Conservation (phyloP, 805 yeast genomes). For the Sungouiozyma ichnusensis region DNA sequence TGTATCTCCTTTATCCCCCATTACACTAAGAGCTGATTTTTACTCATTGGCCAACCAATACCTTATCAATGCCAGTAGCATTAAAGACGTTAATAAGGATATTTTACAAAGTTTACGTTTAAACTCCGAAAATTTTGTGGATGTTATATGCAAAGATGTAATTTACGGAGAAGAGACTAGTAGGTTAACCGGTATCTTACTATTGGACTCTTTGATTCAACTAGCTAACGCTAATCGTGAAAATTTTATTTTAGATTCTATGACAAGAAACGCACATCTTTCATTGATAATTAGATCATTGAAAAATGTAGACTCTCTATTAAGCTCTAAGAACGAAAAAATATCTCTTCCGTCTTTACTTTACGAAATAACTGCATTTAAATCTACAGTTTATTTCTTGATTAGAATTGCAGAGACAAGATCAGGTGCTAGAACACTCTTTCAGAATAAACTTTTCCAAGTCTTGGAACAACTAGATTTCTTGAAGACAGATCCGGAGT, state of each 20-base stretch:
- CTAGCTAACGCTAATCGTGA: slow-evolving; percentile 41
- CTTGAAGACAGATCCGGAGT: slow-evolving; percentile 63
- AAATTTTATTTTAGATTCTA: slow-evolving; percentile 46
- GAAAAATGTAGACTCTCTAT: slow-evolving; percentile 56
- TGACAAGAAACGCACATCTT: slow-evolving; percentile 58
- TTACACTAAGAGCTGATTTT: slow-evolving; percentile 63
- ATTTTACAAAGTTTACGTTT: slow-evolving; percentile 43
- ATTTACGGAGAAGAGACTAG: slow-evolving; percentile 68
- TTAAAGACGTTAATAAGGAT: slow-evolving; percentile 35
- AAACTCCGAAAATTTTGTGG: slow-evolving; percentile 54
- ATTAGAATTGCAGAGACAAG: slow-evolving; percentile 68
- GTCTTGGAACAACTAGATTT: slow-evolving; percentile 47
- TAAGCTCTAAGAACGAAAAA: slow-evolving; percentile 31
- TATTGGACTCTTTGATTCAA: slow-evolving; percentile 58
- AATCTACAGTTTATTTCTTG: slow-evolving; percentile 57
- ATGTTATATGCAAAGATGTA: slow-evolving; percentile 65
- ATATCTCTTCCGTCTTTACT: slow-evolving; percentile 44
- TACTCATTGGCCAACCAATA: slow-evolving; percentile 65
- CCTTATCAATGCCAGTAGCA: slow-evolving; percentile 39
- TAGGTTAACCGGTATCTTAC: slow-evolving; percentile 63
- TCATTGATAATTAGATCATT: slow-evolving; percentile 55
- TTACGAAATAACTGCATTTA: slow-evolving; percentile 70
- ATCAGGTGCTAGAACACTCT: slow-evolving; percentile 63
- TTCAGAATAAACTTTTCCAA: slow-evolving; percentile 65
- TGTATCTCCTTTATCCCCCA: slow-evolving; percentile 55